These are phyloP conservation scores for Periconia sp. DNA, from an alignment of 2,329 filamentous ascomycete species.

Conservation along the genomic window DNA sequence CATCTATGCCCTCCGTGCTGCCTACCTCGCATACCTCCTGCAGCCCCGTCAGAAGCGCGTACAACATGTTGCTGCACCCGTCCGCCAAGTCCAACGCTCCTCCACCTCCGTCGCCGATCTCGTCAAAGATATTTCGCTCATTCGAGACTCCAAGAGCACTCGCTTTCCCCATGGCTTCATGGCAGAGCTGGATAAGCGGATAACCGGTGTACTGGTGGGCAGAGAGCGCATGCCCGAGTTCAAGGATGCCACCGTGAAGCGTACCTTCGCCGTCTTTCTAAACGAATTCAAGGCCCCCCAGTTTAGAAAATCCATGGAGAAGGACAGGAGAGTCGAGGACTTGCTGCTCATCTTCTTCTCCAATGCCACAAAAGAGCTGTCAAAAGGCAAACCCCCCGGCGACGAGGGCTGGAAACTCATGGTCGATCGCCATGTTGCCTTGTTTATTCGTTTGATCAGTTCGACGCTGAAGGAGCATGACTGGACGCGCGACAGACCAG, in stretches of 20 bases:
- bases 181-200: conserved; percentile 71
- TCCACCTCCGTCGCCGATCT: conserved; percentile 77
- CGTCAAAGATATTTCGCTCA: conserved; percentile 79
- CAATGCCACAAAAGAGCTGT: conserved; percentile 85
- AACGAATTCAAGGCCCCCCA: conserved; percentile 87
- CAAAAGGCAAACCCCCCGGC: conserved; percentile 71
- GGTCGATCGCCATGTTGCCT: conserved; percentile 89
- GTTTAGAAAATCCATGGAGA: conserved; percentile 89
- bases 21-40: conserved; percentile 89
- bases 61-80: conserved; percentile 71
- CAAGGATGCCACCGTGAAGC: conserved; percentile 85
- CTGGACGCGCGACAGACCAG: conserved; percentile 80
- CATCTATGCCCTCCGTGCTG: conserved; percentile 84
- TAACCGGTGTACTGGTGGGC: conserved; percentile 78
- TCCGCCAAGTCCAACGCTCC: conserved; percentile 65
- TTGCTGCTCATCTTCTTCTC: conserved; percentile 96
- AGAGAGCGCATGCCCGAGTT: conserved; percentile 84
- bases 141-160: conserved; percentile 69
- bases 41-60: conserved; percentile 88
- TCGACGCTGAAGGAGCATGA: conserved; percentile 80
- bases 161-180: conserved; percentile 73
- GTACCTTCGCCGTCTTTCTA: conserved; percentile 92
- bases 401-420: conserved; percentile 90
- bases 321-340: conserved; percentile 90
- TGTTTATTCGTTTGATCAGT: conserved; percentile 86